Evolutionary conservation across 306 rosid species (phyloP), one percentile per base, ranked within the genome.

Genomic region (Quercus glauca): DNA sequence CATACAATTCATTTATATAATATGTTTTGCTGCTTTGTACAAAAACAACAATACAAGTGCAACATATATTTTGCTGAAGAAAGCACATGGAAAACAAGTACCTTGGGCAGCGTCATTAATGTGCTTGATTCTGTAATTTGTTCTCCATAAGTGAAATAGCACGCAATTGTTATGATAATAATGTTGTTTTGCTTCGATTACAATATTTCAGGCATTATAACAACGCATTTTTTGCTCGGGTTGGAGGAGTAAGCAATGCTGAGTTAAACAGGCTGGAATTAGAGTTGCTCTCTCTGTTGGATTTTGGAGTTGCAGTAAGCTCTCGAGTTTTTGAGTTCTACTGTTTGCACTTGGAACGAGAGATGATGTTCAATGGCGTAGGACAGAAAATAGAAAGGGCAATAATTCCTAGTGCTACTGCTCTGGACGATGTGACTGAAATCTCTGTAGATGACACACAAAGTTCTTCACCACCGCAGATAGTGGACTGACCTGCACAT

Each of bases 251-350:
- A 70, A 92, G 92, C 86, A 95, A 91, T 58, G 83, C 68, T 52
- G 98, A 92, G 77, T 6, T 94, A 78, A 92, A 94, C 91, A 94
- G 76, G 86, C 89, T 94, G 19, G 98, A 94, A 77, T 18, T 92
- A 65, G 97, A 94, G 88, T 81, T 95, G 79, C 99, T 95, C 4
- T 91, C 84, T 84, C 86, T 90, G 55, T 83, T 95, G 86, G 97
- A 95, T 87, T 95, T 91, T 83, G 87, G 90, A 59, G 94, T 95
- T 7, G 73, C 65, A 65, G 98, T 95, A 20, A 89, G 94, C 90
- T 84, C 90, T 25, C 60, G 94, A 11, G 89, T 77, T 6, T 91
- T 95, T 23, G 96, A 92, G 83, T 85, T 85, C 76, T 95, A 95
- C 58, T 92, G 98, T 74, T 82, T 82, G 71, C 99, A 89, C 65